phyloP scores from a whole-genome alignment of 2,329 filamentous ascomycete species.

The Clarireedia paspali region DNA sequence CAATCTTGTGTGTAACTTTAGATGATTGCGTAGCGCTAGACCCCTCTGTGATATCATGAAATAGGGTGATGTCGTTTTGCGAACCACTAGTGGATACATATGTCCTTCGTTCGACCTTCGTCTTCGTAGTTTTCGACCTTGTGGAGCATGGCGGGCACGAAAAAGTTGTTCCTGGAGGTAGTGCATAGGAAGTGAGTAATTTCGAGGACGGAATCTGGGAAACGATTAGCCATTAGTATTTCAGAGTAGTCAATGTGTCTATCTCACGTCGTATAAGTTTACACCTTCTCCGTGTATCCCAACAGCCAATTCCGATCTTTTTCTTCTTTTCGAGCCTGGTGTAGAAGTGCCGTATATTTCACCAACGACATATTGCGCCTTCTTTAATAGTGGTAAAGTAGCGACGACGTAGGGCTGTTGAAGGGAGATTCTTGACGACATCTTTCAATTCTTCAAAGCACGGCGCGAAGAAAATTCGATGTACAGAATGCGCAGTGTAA shows the following conservation, averaged over 20 bases:
- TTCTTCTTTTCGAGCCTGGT: constrained; percentile 50
- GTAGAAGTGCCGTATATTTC: constrained; percentile 54
- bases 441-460: constrained; percentile 9
- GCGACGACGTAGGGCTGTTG: constrained; percentile 58
- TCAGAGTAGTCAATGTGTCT: background rate
- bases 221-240: constrained; percentile 2
- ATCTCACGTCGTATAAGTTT: constrained; percentile 56
- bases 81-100: constrained; percentile 47
- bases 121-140: constrained; percentile 36
- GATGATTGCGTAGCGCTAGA: constrained; percentile 46
- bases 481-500: background rate
- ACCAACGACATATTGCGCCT: constrained; percentile 48
- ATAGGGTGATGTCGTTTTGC: constrained; percentile 47
- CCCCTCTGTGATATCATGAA: constrained; percentile 47
- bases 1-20: constrained; percentile 38
- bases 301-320: constrained; percentile 55
- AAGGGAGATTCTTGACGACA: constrained; percentile 46
- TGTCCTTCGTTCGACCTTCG: constrained; percentile 49
- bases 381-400: constrained; percentile 50
- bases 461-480: background rate
- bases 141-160: constrained; percentile 55
- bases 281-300: constrained; percentile 58
- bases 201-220: constrained; percentile 50
- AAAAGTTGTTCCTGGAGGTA: constrained; percentile 57
- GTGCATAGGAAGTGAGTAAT: constrained; percentile 58